Conservation (phyloP, 2,329 filamentous ascomycete genomes). For the Penicillium sp. region DNA sequence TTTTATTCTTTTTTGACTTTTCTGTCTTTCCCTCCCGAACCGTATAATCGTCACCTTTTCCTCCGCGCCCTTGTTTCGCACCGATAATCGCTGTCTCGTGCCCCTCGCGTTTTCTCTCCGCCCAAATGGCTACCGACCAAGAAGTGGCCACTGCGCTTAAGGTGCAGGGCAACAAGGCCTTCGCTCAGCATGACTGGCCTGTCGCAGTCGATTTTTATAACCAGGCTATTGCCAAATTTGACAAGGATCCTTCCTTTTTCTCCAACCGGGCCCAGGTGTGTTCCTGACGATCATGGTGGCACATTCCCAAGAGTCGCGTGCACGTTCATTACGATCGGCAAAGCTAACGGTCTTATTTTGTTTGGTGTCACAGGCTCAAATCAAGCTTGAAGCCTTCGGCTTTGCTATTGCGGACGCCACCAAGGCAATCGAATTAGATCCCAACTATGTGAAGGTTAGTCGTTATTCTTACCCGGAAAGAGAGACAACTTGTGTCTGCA, state of each 20-base stretch:
- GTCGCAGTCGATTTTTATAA: slow-evolving; percentile 78
- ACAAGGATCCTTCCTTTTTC: slow-evolving; percentile 83
- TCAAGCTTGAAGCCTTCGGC: slow-evolving; percentile 93
- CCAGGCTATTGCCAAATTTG: slow-evolving; percentile 80
- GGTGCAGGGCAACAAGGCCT: slow-evolving; percentile 91
- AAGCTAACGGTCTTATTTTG: slow-evolving; percentile 1
- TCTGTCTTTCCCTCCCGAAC: slow-evolving; percentile 9
- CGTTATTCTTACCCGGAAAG: slow-evolving; percentile 2
- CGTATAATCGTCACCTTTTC: background rate
- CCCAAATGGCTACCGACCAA: slow-evolving; percentile 43
- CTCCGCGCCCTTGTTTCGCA: slow-evolving; percentile 4
- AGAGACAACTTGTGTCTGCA: background rate
- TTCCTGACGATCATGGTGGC: slow-evolving; percentile 22
- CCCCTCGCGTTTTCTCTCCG: slow-evolving; percentile 20
- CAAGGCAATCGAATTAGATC: slow-evolving; percentile 85
- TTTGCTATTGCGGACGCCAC: slow-evolving; percentile 89
- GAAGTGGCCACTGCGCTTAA: slow-evolving; percentile 81
- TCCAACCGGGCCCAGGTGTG: slow-evolving; percentile 91
- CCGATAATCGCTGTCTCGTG: slow-evolving; percentile 29
- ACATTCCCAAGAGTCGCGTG: slow-evolving; percentile 11
- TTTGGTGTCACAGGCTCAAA: slow-evolving; percentile 65
- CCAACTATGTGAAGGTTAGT: slow-evolving; percentile 79
- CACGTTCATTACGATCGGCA: background rate
- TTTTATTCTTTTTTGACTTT: background rate
- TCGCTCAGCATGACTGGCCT: slow-evolving; percentile 81